These are phyloP conservation scores for Calocybe cyanea DNA, from an alignment of 768 basidiomycete species.

Conservation along the genomic window DNA sequence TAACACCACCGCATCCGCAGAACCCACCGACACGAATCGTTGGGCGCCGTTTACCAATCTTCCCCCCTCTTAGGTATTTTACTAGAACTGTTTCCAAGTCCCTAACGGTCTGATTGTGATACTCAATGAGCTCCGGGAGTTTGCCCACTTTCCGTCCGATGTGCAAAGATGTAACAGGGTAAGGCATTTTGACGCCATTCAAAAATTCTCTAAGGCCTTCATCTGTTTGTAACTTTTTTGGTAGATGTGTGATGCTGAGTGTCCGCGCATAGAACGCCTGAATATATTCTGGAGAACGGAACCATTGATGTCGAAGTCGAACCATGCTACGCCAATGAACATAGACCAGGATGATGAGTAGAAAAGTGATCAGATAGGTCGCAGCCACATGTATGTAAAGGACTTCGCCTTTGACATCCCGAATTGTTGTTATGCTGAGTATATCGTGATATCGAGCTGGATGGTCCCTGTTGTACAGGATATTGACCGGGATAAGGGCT, in stretches of 20 bases:
- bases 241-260: constrained; percentile 75
- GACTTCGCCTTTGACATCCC: constrained; percentile 63
- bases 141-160: constrained; percentile 85
- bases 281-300: constrained; percentile 81
- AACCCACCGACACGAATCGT: constrained; percentile 72
- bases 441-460: constrained; percentile 43
- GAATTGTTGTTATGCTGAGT: constrained; percentile 82
- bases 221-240: constrained; percentile 77
- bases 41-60: constrained; percentile 74
- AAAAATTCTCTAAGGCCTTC: constrained; percentile 77
- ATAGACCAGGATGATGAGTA: constrained; percentile 69
- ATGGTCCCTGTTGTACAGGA: constrained; percentile 73
- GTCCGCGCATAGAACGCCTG: constrained; percentile 90
- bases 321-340: constrained; percentile 75
- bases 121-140: constrained; percentile 85
- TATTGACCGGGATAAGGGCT: constrained; percentile 80
- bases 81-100: constrained; percentile 86
- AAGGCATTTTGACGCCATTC: constrained; percentile 67
- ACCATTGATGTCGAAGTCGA: constrained; percentile 76
- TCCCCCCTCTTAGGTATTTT: constrained; percentile 79
- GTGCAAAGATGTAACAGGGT: constrained; percentile 88
- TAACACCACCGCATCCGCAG: constrained; percentile 75
- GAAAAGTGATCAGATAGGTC: constrained; percentile 71
- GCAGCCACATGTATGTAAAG: constrained; percentile 81
- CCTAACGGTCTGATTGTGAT: constrained; percentile 82